A percentile compares a stretch with the other conserved stretches of the same genome.
These are phyloP conservation scores for Starmerella powellii DNA, from an alignment of 805 yeast genomes.

Conservation along the genomic window DNA sequence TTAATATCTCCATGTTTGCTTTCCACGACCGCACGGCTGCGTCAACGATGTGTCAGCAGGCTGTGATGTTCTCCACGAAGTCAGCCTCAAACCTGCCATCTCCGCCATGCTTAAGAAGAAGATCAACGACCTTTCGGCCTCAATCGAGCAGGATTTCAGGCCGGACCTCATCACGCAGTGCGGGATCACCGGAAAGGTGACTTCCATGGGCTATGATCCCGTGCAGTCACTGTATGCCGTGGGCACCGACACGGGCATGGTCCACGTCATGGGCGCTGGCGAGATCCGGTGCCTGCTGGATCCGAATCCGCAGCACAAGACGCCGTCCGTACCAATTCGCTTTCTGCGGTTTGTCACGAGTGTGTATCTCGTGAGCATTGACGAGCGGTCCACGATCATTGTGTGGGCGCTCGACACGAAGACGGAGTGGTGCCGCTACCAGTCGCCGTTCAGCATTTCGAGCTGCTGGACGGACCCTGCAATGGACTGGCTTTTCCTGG, in stretches of 20 bases:
- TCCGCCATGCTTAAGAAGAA: conserved; percentile 19
- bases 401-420: conserved; percentile 61
- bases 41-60: not conserved
- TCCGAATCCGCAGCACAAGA: conserved; percentile 34
- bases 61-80: not conserved
- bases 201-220: conserved; percentile 70
- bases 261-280: conserved; percentile 74
- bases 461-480: conserved; percentile 73
- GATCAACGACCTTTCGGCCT: conserved; percentile 20
- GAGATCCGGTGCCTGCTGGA: conserved; percentile 61
- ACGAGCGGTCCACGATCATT: conserved; percentile 45
- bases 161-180: conserved; percentile 32
- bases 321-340: conserved; percentile 30
- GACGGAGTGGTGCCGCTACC: conserved; percentile 45
- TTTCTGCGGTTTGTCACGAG: conserved; percentile 63
- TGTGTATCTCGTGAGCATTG: conserved; percentile 63
- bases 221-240: conserved; percentile 77
- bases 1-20: no score
- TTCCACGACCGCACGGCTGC: no score
- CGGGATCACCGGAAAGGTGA: conserved; percentile 54
- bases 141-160: conserved; percentile 23
- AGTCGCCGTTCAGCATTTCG: conserved; percentile 55
- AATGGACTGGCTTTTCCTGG: conserved; percentile 74
- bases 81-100: not conserved
- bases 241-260: conserved; percentile 55